Conservation (phyloP, 768 basidiomycete genomes). For the Suillus variegatus region DNA sequence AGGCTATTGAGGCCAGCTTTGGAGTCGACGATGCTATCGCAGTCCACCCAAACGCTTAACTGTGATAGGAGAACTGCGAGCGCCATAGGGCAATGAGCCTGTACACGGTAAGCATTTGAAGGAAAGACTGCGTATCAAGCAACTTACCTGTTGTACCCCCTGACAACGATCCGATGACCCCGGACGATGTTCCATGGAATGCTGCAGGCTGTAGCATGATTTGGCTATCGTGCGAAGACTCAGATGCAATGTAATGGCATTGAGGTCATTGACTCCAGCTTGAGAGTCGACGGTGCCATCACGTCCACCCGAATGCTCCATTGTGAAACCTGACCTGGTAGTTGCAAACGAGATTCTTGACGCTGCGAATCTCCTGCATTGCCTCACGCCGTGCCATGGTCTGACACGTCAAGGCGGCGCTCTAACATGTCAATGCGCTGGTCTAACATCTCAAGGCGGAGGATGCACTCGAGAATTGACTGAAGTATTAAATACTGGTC, state of each 20-base stretch:
- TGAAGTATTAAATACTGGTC: background rate
- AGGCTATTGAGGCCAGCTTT: background rate
- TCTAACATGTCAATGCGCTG: no score
- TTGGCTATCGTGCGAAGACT: background rate
- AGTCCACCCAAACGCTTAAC: background rate
- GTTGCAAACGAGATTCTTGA: background rate
- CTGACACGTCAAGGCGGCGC: no score
- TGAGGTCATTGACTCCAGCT: background rate
- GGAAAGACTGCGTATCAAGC: background rate
- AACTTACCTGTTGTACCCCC: background rate
- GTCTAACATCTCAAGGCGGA: background rate
- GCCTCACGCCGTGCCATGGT: no score
- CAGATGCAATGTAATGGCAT: background rate
- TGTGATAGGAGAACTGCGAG: background rate
- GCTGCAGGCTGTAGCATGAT: background rate
- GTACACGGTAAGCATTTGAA: background rate
- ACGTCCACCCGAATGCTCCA: background rate
- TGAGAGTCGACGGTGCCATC: background rate
- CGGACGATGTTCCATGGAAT: background rate
- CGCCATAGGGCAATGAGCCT: no score
- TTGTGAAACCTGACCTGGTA: background rate
- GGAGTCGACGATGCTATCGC: background rate
- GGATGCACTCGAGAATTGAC: no score
- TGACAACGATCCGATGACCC: background rate
- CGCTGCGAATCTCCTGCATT: background rate